Evolutionary conservation across 129 eudicot species (phyloP).

Genomic region (Scalesia atractyloides): DNA sequence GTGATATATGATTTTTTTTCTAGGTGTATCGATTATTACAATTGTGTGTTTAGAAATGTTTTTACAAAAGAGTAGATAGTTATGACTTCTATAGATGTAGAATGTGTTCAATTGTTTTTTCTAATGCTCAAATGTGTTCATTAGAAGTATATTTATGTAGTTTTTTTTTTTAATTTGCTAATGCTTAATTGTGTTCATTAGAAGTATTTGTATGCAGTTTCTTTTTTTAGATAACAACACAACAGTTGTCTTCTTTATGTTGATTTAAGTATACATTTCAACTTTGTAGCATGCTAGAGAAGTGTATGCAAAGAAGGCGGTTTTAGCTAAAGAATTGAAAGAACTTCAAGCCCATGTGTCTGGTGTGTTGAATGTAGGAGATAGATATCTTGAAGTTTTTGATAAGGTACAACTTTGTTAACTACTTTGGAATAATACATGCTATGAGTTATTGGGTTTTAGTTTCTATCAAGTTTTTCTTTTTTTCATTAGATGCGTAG

Average conservation of each 20-base stretch:
- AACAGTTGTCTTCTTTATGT: not conserved
- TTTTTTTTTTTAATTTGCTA: no score
- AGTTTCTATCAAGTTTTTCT: not conserved
- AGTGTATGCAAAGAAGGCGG: slow-evolving; percentile 63
- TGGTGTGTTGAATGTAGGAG: slow-evolving; percentile 55
- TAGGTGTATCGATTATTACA: no score
- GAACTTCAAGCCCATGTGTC: slow-evolving; percentile 71
- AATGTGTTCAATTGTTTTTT: no score
- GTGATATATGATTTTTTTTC: no score
- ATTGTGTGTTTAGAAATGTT: no score
- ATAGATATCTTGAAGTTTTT: slow-evolving; percentile 52
- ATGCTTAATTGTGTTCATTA: no score
- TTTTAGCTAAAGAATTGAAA: slow-evolving; percentile 52
- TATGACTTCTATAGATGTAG: not conserved
- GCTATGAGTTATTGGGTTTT: not conserved
- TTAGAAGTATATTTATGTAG: no score
- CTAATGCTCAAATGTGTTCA: no score
- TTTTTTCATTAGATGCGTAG: slow-evolving; percentile 47
- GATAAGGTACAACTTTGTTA: slow-evolving; percentile 47
- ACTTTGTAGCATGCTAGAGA: slow-evolving; percentile 62
- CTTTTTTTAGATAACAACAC: no score
- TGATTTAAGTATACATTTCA: not conserved
- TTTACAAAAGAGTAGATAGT: not conserved
- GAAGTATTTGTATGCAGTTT: no score
- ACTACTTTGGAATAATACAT: not conserved